Percentiles rank a stretch among this genome's conserved stretches.
Conservation (phyloP, 176 grass and related monocot species). For the Guadua angustifolia region DNA sequence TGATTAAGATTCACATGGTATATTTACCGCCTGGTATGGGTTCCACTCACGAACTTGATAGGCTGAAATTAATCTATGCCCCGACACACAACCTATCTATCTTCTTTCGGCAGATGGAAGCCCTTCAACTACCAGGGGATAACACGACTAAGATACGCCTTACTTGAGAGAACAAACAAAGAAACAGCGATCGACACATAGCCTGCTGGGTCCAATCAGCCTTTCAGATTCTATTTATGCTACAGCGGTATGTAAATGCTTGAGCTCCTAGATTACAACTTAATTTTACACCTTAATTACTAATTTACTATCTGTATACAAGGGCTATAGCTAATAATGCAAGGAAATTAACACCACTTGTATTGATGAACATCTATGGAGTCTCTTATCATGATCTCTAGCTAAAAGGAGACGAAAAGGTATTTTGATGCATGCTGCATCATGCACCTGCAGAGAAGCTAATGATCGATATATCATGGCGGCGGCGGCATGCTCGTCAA, state of each 20-base stretch:
- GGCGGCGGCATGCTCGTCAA: background rate
- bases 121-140: constrained; percentile 36
- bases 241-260: background rate
- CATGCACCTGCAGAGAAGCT: constrained; percentile 18
- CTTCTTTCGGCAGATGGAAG: constrained; percentile 16
- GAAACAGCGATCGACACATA: background rate
- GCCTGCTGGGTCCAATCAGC: background rate
- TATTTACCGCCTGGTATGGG: background rate
- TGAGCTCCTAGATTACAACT: background rate
- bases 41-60: background rate
- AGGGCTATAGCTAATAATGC: background rate
- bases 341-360: background rate
- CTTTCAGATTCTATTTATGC: constrained; percentile 10
- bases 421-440: constrained; percentile 10
- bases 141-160: background rate
- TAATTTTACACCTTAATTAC: background rate
- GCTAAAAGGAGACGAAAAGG: background rate
- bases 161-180: background rate
- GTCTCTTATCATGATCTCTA: constrained; percentile 10
- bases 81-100: background rate
- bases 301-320: constrained; percentile 32
- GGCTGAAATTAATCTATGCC: background rate
- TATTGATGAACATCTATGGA: constrained; percentile 22
- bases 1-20: no score
- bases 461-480: background rate